A percentile compares a stretch with the other conserved stretches of the same genome.
These are phyloP conservation scores for Suillus decipiens DNA, from an alignment of 768 basidiomycete genomes.

Conservation along the genomic window DNA sequence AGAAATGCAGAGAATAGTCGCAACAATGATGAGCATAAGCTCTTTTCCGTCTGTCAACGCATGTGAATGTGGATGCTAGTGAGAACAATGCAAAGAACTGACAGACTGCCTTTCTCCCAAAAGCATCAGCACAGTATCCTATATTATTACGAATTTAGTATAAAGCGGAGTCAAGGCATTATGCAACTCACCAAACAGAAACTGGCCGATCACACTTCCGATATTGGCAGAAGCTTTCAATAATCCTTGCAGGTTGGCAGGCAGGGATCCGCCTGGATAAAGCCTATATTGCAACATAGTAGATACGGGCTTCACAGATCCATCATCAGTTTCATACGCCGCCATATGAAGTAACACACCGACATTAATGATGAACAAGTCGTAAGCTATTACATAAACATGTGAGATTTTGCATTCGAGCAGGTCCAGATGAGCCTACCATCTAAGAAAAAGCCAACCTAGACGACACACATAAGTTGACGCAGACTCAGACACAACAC, in stretches of 20 bases:
- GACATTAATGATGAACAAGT: slow-evolving; percentile 72
- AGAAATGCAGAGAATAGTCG: slow-evolving; percentile 69
- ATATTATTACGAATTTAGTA: background rate
- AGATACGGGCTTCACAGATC: slow-evolving; percentile 52
- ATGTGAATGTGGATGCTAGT: slow-evolving; percentile 9
- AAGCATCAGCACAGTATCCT: slow-evolving; percentile 66
- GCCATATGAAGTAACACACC: slow-evolving; percentile 15
- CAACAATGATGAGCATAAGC: slow-evolving; percentile 77
- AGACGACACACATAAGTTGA: slow-evolving; percentile 4
- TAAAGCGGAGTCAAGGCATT: background rate
- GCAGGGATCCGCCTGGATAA: slow-evolving; percentile 53
- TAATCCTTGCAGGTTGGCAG: slow-evolving; percentile 57
- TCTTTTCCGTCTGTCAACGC: slow-evolving; percentile 64
- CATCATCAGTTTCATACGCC: background rate
- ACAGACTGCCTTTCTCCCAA: slow-evolving; percentile 74
- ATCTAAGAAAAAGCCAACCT: slow-evolving; percentile 75
- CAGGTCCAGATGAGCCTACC: slow-evolving; percentile 39
- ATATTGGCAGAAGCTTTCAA: slow-evolving; percentile 72
- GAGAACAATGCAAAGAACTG: slow-evolving; percentile 12
- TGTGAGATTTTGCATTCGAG: background rate
- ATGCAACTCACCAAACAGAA: slow-evolving; percentile 49
- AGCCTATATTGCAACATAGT: slow-evolving; percentile 69
- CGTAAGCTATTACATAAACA: slow-evolving; percentile 51
- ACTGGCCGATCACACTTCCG: slow-evolving; percentile 71
- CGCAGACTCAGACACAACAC: background rate